Base-by-base conservation (phyloP, 306 rosid genomes). In the cucumber (Cucumis sativus) region DNA sequence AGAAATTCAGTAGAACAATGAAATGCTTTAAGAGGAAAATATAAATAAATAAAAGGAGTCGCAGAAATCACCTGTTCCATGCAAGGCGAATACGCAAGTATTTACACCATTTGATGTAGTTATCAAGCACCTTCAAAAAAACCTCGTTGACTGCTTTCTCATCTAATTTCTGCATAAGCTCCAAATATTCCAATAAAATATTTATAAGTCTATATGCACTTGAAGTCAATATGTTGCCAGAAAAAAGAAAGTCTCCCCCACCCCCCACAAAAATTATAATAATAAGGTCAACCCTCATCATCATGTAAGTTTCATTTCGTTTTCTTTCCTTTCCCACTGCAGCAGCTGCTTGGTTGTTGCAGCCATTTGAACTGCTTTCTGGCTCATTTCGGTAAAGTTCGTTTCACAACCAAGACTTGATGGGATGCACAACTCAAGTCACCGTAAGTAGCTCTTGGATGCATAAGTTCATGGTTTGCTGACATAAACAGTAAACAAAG, bases 21-120 rank as follows among this genome's bases (percentile, higher is more conserved):
- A 75, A 70, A 60, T 2, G 58, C 56, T 54, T 79, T 55, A 79
- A 76, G 75, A 77, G 55, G 81, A 20, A 80, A 88, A 65, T 37
- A 37, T 17, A 65, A 62, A 65, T 17, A 65, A 62, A 65, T 37
- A 33, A 65, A 65, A 58, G 20, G 37, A 78, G 84, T 58, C 43
- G 74, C 79, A 75, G 78, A 82, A 77, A 77, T 82, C 77, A 95
- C 98, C 98, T 95, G 76, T 92, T 92, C 97, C 97, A 95, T 17
- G 84, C 97, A 86, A 85, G 75, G 43, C 97, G 97, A 40, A 76
- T 85, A 79, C 92, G 93, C 88, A 95, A 83, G 81, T 95, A 95
- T 88, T 77, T 86, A 83, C 98, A 95, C 97, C 98, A 95, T 78
- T 77, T 90, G 73, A 87, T 90, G 87, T 95, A 95, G 81, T 95